These are phyloP conservation scores for Spergularia azorica DNA, from an alignment of 179 eudicot species.

Conservation along the genomic window DNA sequence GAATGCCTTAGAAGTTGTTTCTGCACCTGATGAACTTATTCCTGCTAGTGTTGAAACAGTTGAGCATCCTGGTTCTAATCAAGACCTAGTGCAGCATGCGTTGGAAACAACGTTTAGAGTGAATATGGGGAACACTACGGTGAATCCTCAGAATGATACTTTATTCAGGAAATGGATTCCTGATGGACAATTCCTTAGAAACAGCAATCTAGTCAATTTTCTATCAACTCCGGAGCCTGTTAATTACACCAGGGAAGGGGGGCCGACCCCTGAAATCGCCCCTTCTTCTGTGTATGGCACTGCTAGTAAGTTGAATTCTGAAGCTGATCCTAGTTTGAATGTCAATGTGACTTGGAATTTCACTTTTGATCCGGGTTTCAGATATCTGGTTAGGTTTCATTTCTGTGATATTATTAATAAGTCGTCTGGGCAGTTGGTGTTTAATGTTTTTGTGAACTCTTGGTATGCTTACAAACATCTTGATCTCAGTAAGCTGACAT, in stretches of 20 bases:
- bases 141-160: constrained; percentile 16
- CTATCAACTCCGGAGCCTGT: not conserved
- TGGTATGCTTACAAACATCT: constrained; percentile 24
- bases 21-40: constrained; percentile 19
- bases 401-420: constrained; percentile 17
- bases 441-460: constrained; percentile 17
- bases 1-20: constrained; percentile 13
- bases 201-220: constrained; percentile 13
- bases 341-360: constrained; percentile 17
- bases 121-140: constrained; percentile 15
- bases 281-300: constrained; percentile 20
- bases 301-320: constrained; percentile 19
- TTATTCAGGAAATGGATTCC: constrained; percentile 17
- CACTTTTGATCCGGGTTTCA: constrained; percentile 7
- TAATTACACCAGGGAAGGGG: constrained; percentile 15
- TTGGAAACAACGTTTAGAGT: constrained; percentile 6
- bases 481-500: constrained; percentile 19
- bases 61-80: constrained; percentile 12
- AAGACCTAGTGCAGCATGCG: constrained; percentile 5
- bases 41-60: constrained; percentile 9
- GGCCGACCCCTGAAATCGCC: constrained; percentile 11
- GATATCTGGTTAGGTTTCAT: constrained; percentile 15
- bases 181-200: constrained; percentile 10
- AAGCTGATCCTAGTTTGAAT: constrained; percentile 16
- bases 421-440: constrained; percentile 5